These are phyloP conservation scores for Cyclostephanos tholiformis DNA, from an alignment of 108 stramenopile species.

Conservation along the genomic window DNA sequence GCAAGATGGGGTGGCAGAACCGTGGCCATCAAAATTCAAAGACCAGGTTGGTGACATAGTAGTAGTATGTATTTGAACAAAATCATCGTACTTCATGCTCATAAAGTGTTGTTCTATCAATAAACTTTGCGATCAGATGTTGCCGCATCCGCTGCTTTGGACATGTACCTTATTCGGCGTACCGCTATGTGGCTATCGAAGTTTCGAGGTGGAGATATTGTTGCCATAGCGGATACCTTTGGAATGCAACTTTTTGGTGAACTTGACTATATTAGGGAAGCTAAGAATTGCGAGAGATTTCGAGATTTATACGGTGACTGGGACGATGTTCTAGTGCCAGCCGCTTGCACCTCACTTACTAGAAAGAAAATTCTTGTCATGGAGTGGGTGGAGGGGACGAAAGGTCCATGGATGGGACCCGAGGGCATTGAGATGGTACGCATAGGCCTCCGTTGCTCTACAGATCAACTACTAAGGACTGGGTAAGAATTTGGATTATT, in stretches of 20 bases:
- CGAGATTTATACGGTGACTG: constrained; percentile 83
- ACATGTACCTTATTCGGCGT: constrained; percentile 87
- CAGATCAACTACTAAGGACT: constrained; percentile 84
- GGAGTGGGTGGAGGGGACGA: constrained; percentile 94
- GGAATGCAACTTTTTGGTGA: constrained; percentile 94
- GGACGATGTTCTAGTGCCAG: constrained; percentile 82
- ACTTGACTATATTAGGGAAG: constrained; percentile 81
- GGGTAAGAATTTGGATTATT: constrained; percentile 38
- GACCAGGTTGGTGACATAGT: constrained; percentile 47
- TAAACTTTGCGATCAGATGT: constrained; percentile 54
- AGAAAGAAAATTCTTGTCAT: constrained; percentile 82
- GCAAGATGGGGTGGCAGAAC: constrained; percentile 75
- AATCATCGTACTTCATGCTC: neutral
- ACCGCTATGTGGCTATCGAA: constrained; percentile 78
- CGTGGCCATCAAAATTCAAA: constrained; percentile 89
- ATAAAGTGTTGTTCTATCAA: neutral
- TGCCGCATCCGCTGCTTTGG: constrained; percentile 78
- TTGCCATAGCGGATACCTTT: constrained; percentile 89
- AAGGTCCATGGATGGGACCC: constrained; percentile 87
- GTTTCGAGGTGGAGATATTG: constrained; percentile 81
- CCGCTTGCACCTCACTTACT: constrained; percentile 74
- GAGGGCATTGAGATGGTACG: constrained; percentile 87
- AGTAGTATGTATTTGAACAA: neutral
- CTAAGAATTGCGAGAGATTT: constrained; percentile 85
- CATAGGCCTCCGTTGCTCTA: constrained; percentile 88